phyloP scores from a whole-genome alignment of 2,329 filamentous ascomycete genomes.

The Rhynchosporium agropyri region DNA sequence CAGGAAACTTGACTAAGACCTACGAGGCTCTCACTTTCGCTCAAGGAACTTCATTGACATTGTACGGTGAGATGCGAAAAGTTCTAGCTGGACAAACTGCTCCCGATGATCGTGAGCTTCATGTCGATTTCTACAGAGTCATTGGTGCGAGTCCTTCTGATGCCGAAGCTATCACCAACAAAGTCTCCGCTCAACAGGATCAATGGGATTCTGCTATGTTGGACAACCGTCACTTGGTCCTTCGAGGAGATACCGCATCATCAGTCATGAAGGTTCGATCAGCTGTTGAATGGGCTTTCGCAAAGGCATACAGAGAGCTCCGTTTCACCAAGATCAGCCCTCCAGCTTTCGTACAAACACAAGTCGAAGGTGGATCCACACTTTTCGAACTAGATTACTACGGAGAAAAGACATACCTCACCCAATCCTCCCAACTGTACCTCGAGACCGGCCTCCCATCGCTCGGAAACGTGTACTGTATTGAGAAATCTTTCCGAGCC shows the following conservation, averaged over 20 bases:
- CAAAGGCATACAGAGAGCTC: constrained; percentile 64
- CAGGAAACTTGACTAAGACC: constrained; percentile 76
- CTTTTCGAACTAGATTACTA: constrained; percentile 59
- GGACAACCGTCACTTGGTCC: constrained; percentile 71
- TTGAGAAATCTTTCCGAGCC: constrained; percentile 97
- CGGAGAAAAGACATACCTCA: constrained; percentile 87
- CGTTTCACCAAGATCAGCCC: constrained; percentile 70
- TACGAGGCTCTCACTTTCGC: constrained; percentile 73
- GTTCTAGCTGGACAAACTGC: constrained; percentile 68
- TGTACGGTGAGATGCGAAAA: constrained; percentile 69
- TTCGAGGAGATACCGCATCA: constrained; percentile 69
- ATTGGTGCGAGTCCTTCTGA: constrained; percentile 70
- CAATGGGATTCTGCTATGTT: constrained; percentile 49
- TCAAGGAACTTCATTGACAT: constrained; percentile 68
- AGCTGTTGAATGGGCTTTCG: constrained; percentile 68
- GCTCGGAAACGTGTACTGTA: constrained; percentile 94
- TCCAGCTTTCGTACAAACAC: constrained; percentile 78
- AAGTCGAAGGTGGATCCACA: constrained; percentile 79
- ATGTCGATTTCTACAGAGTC: constrained; percentile 72
- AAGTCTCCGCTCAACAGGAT: constrained; percentile 69
- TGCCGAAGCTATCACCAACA: constrained; percentile 74
- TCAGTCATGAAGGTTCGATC: constrained; percentile 73
- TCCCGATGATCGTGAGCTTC: constrained; percentile 70
- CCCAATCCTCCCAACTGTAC: constrained; percentile 96
- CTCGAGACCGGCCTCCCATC: constrained; percentile 92